phyloP scores from a whole-genome alignment of 2,329 filamentous ascomycete genomes.

The Fusarium citri region DNA sequence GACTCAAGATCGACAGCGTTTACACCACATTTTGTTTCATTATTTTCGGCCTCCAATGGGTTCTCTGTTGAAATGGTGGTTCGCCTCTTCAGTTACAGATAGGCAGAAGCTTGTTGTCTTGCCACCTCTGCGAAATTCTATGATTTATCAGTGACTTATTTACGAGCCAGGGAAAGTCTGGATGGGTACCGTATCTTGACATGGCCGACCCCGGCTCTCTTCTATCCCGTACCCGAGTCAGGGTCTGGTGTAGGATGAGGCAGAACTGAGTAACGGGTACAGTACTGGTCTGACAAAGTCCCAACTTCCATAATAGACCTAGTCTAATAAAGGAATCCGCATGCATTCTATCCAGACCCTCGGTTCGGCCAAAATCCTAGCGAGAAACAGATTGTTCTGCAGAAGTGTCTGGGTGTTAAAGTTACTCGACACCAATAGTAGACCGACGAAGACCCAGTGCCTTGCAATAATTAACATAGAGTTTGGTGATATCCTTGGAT shows the following conservation, averaged over 20 bases:
- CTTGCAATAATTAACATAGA: background rate
- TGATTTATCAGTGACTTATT: background rate
- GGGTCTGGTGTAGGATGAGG: background rate
- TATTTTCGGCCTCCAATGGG: conserved; percentile 15
- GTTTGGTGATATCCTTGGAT: background rate
- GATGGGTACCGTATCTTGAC: conserved; percentile 1
- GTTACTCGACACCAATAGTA: no score
- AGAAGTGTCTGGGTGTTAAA: no score
- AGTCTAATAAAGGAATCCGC: conserved; percentile 1
- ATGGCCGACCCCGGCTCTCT: background rate
- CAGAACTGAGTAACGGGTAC: background rate
- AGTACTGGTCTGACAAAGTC: background rate
- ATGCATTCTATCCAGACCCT: background rate
- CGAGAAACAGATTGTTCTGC: background rate
- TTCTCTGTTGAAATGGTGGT: background rate
- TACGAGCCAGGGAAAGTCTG: background rate
- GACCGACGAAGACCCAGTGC: no score
- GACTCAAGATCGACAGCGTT: conserved; percentile 13
- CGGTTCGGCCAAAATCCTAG: background rate
- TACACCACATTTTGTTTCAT: background rate
- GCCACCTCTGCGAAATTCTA: background rate
- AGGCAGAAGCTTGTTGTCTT: background rate
- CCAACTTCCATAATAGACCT: conserved; percentile 12
- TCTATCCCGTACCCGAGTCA: background rate
- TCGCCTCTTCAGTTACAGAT: background rate